Evolutionary conservation across 495 filamentous ascomycete genomes (phyloP).

Genomic region (Podospora pseudocomata): DNA sequence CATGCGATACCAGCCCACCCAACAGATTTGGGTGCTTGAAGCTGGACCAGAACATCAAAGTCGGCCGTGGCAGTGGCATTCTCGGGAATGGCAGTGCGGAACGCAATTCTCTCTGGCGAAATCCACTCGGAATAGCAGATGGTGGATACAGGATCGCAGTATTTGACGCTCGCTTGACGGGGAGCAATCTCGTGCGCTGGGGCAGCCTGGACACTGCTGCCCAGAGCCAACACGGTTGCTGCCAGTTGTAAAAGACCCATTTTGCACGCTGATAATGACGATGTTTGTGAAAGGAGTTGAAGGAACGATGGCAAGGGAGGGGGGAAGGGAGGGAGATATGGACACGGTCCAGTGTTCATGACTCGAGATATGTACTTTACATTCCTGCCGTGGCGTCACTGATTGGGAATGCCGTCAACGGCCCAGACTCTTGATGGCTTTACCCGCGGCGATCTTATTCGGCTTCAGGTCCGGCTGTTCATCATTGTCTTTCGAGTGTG

Average conservation of each 20-base stretch:
- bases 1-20: constrained; percentile 41
- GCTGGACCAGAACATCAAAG: constrained; percentile 38
- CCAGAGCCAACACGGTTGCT: constrained; percentile 24
- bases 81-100: constrained; percentile 40
- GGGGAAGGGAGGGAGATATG: background rate
- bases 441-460: constrained; percentile 17
- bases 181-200: constrained; percentile 18
- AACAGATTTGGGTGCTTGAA: constrained; percentile 35
- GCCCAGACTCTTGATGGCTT: constrained; percentile 8
- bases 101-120: constrained; percentile 31
- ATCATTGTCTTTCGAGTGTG: background rate
- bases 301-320: background rate
- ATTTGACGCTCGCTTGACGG: constrained; percentile 20
- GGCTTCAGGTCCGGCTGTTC: constrained; percentile 14
- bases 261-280: background rate
- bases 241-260: constrained; percentile 36
- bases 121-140: constrained; percentile 40
- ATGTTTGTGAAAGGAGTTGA: background rate
- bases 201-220: constrained; percentile 21
- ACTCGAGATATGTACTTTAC: constrained; percentile 12
- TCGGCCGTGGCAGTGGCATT: constrained; percentile 27
- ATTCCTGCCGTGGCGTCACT: background rate
- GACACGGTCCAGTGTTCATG: background rate
- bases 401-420: background rate
- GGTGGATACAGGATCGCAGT: constrained; percentile 32